Evolutionary conservation across 2,329 filamentous ascomycete species (phyloP), one percentile per base, ranked within the genome.

Genomic region (Fusarium incarnatum): DNA sequence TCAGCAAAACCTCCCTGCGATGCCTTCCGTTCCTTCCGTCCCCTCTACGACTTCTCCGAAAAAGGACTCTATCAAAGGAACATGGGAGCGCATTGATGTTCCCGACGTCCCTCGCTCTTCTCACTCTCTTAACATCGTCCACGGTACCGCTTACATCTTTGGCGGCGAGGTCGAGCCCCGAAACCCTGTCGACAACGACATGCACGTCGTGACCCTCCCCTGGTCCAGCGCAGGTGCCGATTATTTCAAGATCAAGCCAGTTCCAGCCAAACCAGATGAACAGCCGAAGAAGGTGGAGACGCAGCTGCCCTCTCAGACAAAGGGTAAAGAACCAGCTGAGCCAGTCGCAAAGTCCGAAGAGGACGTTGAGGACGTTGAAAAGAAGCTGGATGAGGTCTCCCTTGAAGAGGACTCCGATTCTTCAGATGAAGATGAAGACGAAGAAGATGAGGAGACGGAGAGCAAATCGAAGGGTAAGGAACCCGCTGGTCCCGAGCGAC

Each of bases 101-200:
- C 84, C 86, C 5, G 70, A 83, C 2, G 84, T 94, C 10, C 88
- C 88, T 41, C 89, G 92, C 56, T 95, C 93, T 2, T 94, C 92
- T 1, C 93, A 96, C 76, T 86, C 88, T 5, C 78, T 94, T 71
- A 86, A 92, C 45, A 85, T 91, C 47, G 77, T 90, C 48, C 81
- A 81, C 34, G 81, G 84, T 27, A 81, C 81, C 41, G 85, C 86
- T 44, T 91, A 89, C 78, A 84, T 97, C 73, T 97, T 94, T 76
- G 93, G 94, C 64, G 94, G 93, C 71, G 93, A 96, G 78, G 79
- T 90, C 60, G 81, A 83, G 47, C 86, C 91, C 5, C 85, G 89
- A 49, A 82, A 92, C 75, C 90, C 91, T 9, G 85, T 91, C 59
- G 92, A 94, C 80, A 93, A 93, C 76, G 84, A 89, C 71, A 85